A percentile compares a stretch with the other conserved stretches of the same genome.
Conservation (phyloP, 306 rosid species). For the Prunus padus region DNA sequence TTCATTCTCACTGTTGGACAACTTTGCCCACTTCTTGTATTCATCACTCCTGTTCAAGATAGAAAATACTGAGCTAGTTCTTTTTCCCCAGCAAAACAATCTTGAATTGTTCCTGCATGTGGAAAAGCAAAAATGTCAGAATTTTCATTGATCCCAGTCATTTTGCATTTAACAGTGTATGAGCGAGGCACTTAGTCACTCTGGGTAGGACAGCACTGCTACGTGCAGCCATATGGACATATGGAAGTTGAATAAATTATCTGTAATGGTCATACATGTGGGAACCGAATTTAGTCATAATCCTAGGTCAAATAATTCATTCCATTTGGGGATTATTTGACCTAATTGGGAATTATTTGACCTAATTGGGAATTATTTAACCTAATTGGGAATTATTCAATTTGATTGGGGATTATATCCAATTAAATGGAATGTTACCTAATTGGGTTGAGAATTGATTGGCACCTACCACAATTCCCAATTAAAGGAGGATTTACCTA, state of each 20-base stretch:
- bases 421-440: too few relatives aligned
- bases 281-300: too few relatives aligned
- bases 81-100: slow-evolving; percentile 41
- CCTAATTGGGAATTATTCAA: too few relatives aligned
- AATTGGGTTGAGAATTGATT: too few relatives aligned
- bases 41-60: slow-evolving; percentile 44
- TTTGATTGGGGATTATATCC: too few relatives aligned
- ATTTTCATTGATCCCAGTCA: slow-evolving; percentile 13
- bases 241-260: slow-evolving; percentile 18
- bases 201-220: background rate
- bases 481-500: too few relatives aligned
- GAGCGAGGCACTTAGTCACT: background rate
- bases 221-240: slow-evolving; percentile 4
- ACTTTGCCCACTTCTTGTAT: slow-evolving; percentile 48
- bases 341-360: too few relatives aligned
- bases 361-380: too few relatives aligned
- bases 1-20: slow-evolving; percentile 19
- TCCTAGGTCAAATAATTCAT: too few relatives aligned
- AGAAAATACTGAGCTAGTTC: slow-evolving; percentile 52
- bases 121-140: slow-evolving; percentile 17
- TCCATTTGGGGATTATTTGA: too few relatives aligned
- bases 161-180: background rate
- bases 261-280: slow-evolving; percentile 5
- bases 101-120: slow-evolving; percentile 59
- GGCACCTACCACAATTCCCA: too few relatives aligned